Base-by-base conservation (phyloP, 371 early-diverging fungal genomes). In the Synchytrium microbalum region DNA sequence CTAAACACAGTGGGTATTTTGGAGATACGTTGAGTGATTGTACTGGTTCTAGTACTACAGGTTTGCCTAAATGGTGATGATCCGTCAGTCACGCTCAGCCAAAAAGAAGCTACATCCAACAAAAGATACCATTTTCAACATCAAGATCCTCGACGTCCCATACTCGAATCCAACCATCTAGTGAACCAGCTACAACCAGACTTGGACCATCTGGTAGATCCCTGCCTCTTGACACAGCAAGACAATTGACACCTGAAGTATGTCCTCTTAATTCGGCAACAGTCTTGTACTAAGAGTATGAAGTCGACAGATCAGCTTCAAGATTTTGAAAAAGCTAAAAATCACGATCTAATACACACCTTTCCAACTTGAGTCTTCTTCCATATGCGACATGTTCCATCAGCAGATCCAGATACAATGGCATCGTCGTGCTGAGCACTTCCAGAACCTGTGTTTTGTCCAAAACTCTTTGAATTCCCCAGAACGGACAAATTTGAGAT, bases 321-420 rank as follows among this genome's bases (percentile, higher is more conserved):
- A n/a, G n/a, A n/a, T n/a, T n/a, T n/a, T n/a, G n/a, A n/a, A n/a
- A n/a, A n/a, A n/a, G n/a, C n/a, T n/a, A n/a, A n/a, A n/a, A 60
- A 10, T 24, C 14, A 23, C 29, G 57, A 51, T 57, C 57, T 57
- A 13, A n/a, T 26, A n/a, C 8, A 13, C 23, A 59, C 59, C 59
- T 74, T 59, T 19, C 73, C 76, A 25, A 28, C 26, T 5, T 19
- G 27, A 31, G 69, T 69, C 32, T 59, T 72, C 61, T 83, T 83
- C 93, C 95, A 93, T 1, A 92, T 69, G 14, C 88, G 81, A 0
- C 81, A 83, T 0, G 92, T 88, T 61, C 79, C 78, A 68, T 93
- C 92, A 2, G 90, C 88, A 2, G 91, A 89, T n/a, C 87, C 93
- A 10, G 91, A 89, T 23, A 92, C 79, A 2, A 93, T 71, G 3